Percentiles rank a stretch among this genome's conserved stretches.
Conservation (phyloP, 805 yeast genomes). For the Nakazawaea anatomiae region DNA sequence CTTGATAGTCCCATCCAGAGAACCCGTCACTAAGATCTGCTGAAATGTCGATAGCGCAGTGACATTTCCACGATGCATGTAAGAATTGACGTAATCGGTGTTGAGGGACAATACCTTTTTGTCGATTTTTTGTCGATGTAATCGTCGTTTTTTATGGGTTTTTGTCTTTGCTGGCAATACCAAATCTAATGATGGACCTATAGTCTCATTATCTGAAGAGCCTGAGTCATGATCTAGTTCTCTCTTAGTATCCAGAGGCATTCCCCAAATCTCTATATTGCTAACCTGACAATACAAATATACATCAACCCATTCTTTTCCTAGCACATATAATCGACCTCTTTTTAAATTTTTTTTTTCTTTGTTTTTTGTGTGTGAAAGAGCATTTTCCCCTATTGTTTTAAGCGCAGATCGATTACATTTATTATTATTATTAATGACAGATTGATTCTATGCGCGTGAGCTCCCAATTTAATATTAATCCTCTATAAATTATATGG, state of each 20-base stretch:
- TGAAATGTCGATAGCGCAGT: background rate
- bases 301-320: too few species aligned
- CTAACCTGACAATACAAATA: too few species aligned
- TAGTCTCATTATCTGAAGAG: background rate
- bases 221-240: background rate
- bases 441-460: too few species aligned
- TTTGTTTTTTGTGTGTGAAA: too few species aligned
- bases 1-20: conserved; percentile 28
- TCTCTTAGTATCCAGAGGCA: background rate
- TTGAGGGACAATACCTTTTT: conserved; percentile 2
- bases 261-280: background rate
- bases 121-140: background rate
- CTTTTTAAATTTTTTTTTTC: too few species aligned
- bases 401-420: too few species aligned
- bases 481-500: too few species aligned
- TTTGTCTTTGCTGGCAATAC: background rate
- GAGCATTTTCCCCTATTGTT: too few species aligned
- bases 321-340: too few species aligned
- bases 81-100: conserved; percentile 6
- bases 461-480: too few species aligned
- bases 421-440: too few species aligned
- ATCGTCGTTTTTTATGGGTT: background rate
- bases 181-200: conserved; percentile 5
- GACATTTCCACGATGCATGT: conserved; percentile 11
- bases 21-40: conserved; percentile 20